Percentiles rank a stretch among this genome's conserved stretches.
phyloP scores from a whole-genome alignment of 2,329 filamentous ascomycete species.

The Clonostachys rhizophaga region DNA sequence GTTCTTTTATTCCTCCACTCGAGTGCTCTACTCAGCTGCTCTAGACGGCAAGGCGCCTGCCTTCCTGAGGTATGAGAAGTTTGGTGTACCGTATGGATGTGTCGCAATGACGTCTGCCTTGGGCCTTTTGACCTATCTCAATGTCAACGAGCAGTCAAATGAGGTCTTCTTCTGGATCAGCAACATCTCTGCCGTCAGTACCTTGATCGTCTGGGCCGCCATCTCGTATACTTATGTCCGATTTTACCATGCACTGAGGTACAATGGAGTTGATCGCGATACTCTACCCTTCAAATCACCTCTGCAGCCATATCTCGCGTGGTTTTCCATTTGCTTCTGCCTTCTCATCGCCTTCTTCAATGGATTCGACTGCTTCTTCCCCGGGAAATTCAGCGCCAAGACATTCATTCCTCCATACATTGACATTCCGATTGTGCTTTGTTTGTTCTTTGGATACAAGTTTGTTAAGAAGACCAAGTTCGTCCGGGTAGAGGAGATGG shows the following conservation, averaged over 20 bases:
- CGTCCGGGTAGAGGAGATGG: conserved; percentile 27
- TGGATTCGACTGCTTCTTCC: conserved; percentile 69
- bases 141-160: conserved; percentile 51
- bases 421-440: conserved; percentile 63
- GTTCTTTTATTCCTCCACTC: conserved; percentile 46
- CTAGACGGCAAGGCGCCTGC: conserved; percentile 32
- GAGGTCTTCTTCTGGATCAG: conserved; percentile 60
- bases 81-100: conserved; percentile 21
- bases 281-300: conserved; percentile 61
- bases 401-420: conserved; percentile 65
- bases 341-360: conserved; percentile 65
- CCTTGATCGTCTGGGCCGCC: conserved; percentile 64
- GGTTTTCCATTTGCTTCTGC: conserved; percentile 54
- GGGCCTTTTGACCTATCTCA: conserved; percentile 57
- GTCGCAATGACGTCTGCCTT: conserved; percentile 41
- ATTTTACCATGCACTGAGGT: conserved; percentile 62
- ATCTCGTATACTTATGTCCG: conserved; percentile 65
- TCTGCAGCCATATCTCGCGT: conserved; percentile 67
- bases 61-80: conserved; percentile 21
- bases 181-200: conserved; percentile 61
- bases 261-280: conserved; percentile 60
- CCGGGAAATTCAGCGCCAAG: conserved; percentile 34
- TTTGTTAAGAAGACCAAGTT: conserved; percentile 54
- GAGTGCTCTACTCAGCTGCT: conserved; percentile 41
- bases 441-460: conserved; percentile 62